A percentile compares a stretch with the other conserved stretches of the same genome.
These are phyloP conservation scores for Arachnopeziza araneosa DNA, from an alignment of 2,329 filamentous ascomycete genomes.

Conservation along the genomic window DNA sequence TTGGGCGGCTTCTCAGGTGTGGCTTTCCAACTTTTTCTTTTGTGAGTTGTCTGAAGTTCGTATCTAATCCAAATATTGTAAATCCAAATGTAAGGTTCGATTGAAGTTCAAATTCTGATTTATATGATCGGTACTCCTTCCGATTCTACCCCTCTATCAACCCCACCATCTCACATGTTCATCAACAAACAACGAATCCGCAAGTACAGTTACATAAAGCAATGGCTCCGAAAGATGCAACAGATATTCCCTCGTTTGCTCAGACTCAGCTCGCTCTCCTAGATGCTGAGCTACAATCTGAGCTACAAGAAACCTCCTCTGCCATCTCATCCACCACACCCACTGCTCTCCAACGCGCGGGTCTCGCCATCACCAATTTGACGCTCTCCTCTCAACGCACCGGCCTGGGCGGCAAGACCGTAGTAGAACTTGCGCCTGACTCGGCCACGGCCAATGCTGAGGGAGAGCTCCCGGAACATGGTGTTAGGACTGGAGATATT, in stretches of 20 bases:
- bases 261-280: slow-evolving; percentile 65
- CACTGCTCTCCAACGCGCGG: slow-evolving; percentile 64
- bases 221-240: slow-evolving; percentile 32
- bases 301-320: slow-evolving; percentile 62
- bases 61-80: neutral
- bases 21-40: no score
- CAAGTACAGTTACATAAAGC: slow-evolving; percentile 3
- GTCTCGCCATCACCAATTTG: slow-evolving; percentile 75
- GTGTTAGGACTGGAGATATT: slow-evolving; percentile 71
- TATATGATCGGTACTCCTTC: neutral
- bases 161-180: slow-evolving; percentile 12
- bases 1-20: no score
- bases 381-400: slow-evolving; percentile 71
- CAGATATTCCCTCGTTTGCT: slow-evolving; percentile 65
- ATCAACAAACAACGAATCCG: neutral
- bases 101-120: neutral
- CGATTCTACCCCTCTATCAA: neutral
- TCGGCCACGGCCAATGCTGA: slow-evolving; percentile 46
- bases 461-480: slow-evolving; percentile 65
- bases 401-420: slow-evolving; percentile 83
- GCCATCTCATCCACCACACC: slow-evolving; percentile 66
- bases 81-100: neutral
- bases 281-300: slow-evolving; percentile 63
- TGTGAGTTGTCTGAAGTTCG: no score
- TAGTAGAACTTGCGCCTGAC: slow-evolving; percentile 75